phyloP scores from a whole-genome alignment of 257 asterid genomes.

The Solanum piurae region DNA sequence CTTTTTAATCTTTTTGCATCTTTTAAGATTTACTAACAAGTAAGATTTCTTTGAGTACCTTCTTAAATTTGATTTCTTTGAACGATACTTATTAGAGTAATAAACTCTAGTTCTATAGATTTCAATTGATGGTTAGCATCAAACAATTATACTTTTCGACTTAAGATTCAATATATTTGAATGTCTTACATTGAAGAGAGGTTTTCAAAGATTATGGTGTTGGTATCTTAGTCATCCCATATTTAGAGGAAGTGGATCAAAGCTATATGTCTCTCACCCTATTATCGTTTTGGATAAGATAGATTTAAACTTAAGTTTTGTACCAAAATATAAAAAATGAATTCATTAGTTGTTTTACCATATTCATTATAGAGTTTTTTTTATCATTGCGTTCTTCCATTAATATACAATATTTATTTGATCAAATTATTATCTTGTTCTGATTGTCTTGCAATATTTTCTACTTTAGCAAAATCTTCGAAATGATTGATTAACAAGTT shows the following conservation, averaged over 20 bases:
- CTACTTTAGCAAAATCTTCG: too few relatives aligned
- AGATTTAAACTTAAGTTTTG: not conserved
- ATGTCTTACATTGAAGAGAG: too few relatives aligned
- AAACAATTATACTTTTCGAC: not conserved
- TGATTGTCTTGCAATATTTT: not conserved
- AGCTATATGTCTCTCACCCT: not conserved
- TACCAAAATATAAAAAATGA: not conserved
- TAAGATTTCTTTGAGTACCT: not conserved
- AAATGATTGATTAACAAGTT: too few relatives aligned
- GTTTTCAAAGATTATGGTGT: not conserved
- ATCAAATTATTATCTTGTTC: not conserved
- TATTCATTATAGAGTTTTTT: too few relatives aligned
- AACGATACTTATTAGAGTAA: too few relatives aligned
- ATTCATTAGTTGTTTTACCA: not conserved
- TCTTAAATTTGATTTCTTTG: not conserved
- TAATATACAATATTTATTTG: too few relatives aligned
- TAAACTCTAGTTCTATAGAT: too few relatives aligned
- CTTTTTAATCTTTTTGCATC: too few relatives aligned
- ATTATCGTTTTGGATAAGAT: not conserved
- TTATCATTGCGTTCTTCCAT: not conserved
- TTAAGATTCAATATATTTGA: not conserved
- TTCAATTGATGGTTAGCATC: not conserved
- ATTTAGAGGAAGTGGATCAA: not conserved
- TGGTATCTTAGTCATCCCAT: not conserved
- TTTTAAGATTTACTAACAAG: not conserved